A percentile compares a stretch with the other conserved stretches of the same genome.
These are phyloP conservation scores for Kodamaea lidongshanica DNA, from an alignment of 805 yeast species.

Conservation along the genomic window DNA sequence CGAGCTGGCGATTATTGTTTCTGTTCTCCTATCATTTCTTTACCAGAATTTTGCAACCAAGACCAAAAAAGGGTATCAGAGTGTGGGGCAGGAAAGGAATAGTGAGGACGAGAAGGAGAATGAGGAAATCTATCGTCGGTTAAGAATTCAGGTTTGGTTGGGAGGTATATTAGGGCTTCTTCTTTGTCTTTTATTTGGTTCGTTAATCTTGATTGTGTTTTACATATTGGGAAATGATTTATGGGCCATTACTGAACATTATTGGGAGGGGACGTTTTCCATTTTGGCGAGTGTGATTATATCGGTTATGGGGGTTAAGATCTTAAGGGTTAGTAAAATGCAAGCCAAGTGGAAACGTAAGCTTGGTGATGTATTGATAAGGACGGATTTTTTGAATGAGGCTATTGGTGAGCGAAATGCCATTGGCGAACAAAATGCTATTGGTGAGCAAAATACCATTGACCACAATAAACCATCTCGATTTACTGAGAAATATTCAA, in stretches of 20 bases:
- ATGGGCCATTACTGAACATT: slow-evolving; percentile 42
- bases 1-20: slow-evolving; percentile 70
- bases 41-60: slow-evolving; percentile 47
- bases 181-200: slow-evolving; percentile 36
- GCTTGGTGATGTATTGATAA: slow-evolving; percentile 23
- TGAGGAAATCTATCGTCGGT: slow-evolving; percentile 12
- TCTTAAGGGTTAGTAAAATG: slow-evolving; percentile 39
- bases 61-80: slow-evolving; percentile 1
- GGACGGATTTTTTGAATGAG: slow-evolving; percentile 17
- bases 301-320: slow-evolving; percentile 41
- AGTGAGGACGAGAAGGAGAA: slow-evolving; percentile 3
- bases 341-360: slow-evolving; percentile 41
- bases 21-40: slow-evolving; percentile 65
- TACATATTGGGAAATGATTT: slow-evolving; percentile 38
- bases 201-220: slow-evolving; percentile 32
- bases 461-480: slow-evolving; percentile 7
- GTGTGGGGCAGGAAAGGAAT: slow-evolving; percentile 1
- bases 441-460: slow-evolving; percentile 1
- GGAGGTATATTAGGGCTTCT: slow-evolving; percentile 39
- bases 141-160: slow-evolving; percentile 37
- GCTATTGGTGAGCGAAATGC: slow-evolving; percentile 9
- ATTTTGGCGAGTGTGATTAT: slow-evolving; percentile 40
- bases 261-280: slow-evolving; percentile 44
- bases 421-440: too few relatives aligned
- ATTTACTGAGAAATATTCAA: slow-evolving; percentile 52